Conservation (phyloP, 208 protist genomes). For the Strigomonas culicis region DNA sequence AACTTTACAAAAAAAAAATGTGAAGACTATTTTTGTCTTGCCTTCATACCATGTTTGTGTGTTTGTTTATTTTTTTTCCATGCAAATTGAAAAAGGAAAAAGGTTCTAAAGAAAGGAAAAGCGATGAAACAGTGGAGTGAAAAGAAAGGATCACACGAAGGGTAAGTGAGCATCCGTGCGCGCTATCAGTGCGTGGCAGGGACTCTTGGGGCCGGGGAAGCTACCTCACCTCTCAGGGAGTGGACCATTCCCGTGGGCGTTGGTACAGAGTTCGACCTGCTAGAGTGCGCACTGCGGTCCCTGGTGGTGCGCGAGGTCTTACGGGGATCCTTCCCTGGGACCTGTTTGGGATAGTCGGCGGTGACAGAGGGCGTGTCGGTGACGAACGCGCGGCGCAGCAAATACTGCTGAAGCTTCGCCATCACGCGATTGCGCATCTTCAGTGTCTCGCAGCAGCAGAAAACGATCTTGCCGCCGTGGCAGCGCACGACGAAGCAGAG, state of each 20-base stretch:
- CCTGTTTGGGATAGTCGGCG: conserved; percentile 6
- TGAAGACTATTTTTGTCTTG: conserved; percentile 9
- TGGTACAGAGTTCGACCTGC: neutral
- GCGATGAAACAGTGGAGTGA: too few relatives aligned
- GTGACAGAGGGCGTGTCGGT: neutral
- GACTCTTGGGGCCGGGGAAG: neutral
- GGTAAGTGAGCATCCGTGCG: neutral
- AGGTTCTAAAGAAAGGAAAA: neutral
- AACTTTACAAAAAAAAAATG: conserved; percentile 11
- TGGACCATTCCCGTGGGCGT: neutral
- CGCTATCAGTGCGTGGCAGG: neutral
- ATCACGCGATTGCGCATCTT: conserved; percentile 1
- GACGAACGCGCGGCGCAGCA: conserved; percentile 2
- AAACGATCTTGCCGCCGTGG: conserved; percentile 4
- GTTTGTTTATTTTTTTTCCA: too few relatives aligned
- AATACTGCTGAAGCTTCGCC: conserved; percentile 2
- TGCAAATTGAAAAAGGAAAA: too few relatives aligned
- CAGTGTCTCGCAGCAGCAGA: conserved; percentile 5
- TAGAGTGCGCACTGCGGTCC: conserved; percentile 1
- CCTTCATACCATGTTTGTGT: too few relatives aligned
- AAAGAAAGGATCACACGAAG: too few relatives aligned
- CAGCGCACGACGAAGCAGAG: conserved; percentile 8
- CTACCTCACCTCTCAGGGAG: neutral
- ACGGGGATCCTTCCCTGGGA: neutral
- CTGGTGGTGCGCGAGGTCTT: conserved; percentile 2